phyloP scores from a whole-genome alignment of 2,329 filamentous ascomycete species.

The Trichoderma polysporum region DNA sequence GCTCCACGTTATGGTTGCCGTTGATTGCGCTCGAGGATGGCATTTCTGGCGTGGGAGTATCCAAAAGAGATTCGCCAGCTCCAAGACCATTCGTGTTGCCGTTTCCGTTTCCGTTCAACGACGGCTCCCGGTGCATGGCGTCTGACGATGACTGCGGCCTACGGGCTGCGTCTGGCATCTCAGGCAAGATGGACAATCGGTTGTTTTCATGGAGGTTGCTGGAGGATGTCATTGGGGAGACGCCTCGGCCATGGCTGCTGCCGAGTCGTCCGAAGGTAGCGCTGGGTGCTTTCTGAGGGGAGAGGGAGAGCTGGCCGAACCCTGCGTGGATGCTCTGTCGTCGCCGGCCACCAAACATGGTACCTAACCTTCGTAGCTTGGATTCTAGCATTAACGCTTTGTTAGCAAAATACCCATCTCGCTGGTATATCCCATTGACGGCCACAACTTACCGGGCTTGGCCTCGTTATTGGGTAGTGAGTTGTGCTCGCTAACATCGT shows the following conservation, averaged over 20 bases:
- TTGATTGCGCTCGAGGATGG: constrained; percentile 43
- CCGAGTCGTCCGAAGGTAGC: constrained; percentile 61
- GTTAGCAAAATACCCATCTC: background rate
- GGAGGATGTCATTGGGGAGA: constrained; percentile 60
- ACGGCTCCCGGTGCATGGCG: constrained; percentile 25
- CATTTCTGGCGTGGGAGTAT: constrained; percentile 30
- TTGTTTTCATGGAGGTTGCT: constrained; percentile 57
- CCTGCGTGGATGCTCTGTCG: constrained; percentile 66
- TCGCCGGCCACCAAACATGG: constrained; percentile 62
- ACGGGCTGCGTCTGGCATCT: constrained; percentile 49
- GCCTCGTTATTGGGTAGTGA: constrained; percentile 32
- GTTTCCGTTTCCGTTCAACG: constrained; percentile 34
- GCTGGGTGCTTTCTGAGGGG: constrained; percentile 50
- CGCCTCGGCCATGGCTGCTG: constrained; percentile 58
- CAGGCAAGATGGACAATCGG: constrained; percentile 57
- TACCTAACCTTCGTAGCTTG: constrained; percentile 64
- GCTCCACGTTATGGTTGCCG: constrained; percentile 46
- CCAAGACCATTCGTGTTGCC: constrained; percentile 47
- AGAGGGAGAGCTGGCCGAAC: constrained; percentile 50
- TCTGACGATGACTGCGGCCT: constrained; percentile 31
- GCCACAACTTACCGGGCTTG: constrained; percentile 38
- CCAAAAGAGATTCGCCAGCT: constrained; percentile 30
- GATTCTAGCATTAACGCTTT: constrained; percentile 42
- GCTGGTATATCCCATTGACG: background rate
- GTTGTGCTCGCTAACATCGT: constrained; percentile 46